A percentile compares a stretch with the other conserved stretches of the same genome.
Conservation (phyloP, 495 filamentous ascomycete genomes). For the Penicillium coprophilum region DNA sequence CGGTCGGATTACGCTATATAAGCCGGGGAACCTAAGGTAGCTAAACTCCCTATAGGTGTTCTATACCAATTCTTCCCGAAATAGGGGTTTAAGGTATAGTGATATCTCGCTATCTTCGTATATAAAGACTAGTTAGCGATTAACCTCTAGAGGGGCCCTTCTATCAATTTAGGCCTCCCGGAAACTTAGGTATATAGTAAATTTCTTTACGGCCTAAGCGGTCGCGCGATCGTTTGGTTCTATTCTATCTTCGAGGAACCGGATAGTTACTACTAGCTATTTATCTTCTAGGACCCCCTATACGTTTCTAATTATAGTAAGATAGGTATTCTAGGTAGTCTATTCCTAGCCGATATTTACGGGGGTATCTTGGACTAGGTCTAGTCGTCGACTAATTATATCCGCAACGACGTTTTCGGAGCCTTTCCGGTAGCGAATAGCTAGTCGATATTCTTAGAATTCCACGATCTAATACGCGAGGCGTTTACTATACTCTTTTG, state of each 20-base stretch:
- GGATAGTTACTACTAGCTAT: neutral
- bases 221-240: neutral
- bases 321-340: neutral
- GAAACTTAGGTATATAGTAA: neutral
- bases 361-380: too few relatives aligned
- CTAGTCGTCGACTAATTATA: too few relatives aligned
- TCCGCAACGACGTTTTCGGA: too few relatives aligned
- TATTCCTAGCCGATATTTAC: neutral
- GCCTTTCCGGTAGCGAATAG: too few relatives aligned
- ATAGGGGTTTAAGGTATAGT: neutral
- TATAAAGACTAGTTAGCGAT: constrained; percentile 1
- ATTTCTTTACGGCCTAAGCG: neutral
- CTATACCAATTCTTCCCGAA: too few relatives aligned
- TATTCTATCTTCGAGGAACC: neutral
- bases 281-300: neutral
- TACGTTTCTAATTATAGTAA: neutral
- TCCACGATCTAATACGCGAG: too few relatives aligned
- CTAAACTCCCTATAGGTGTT: too few relatives aligned
- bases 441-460: too few relatives aligned
- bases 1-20: neutral
- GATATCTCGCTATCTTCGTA: constrained; percentile 1
- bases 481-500: too few relatives aligned
- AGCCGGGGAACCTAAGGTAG: neutral
- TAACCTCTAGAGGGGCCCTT: neutral
- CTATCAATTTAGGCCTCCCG: neutral